Evolutionary conservation across 148 eudicot species (phyloP), one percentile per base, ranked within the genome.

Genomic region (Chenopodium album): DNA sequence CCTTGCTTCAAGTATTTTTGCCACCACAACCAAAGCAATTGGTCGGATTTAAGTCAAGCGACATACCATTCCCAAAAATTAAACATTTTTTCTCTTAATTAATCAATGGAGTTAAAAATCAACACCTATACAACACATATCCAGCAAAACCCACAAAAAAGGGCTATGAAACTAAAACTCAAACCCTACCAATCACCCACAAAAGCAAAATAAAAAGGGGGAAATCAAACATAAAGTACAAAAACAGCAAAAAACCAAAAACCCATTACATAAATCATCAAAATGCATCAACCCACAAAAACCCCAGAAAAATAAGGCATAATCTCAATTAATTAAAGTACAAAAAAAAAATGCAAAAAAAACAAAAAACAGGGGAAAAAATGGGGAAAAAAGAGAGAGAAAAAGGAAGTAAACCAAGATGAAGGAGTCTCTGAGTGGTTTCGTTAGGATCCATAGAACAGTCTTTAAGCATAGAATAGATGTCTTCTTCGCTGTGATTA

Each of bases 361-460:
- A 2, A 12, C 9, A 62, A 4, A 22, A 62, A 62, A 62, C 2
- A 62, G n/a, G 23, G 46, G 3, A 28, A 17, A 28, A 66, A 65
- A 10, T 26, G 31, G 48, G 22, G 19, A 16, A 16, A 10, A 72
- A 6, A 12, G 26, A 26, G 69, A 73, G 63, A 10, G 23, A 31
- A n/a, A 68, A 10, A 32, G 6, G 14, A 26, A 59, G 10, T 4
- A 17, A 70, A 86, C 88, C 88, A 29, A 86, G 86, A 78, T 80
- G 82, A 4, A 84, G 85, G 52, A 86, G 86, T 11, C 86, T 72
- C 48, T 86, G 84, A 48, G 77, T 80, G 63, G 88, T 84, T 65
- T 86, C 88, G 28, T 84, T 84, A 65, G 84, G 86, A 84, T 86
- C 88, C 88, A 86, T 86, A 1, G 84, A 77, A 63, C 88, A 86